phyloP scores from a whole-genome alignment of 192 early-diverging fungal genomes.

The Mortierella hygrophila region DNA sequence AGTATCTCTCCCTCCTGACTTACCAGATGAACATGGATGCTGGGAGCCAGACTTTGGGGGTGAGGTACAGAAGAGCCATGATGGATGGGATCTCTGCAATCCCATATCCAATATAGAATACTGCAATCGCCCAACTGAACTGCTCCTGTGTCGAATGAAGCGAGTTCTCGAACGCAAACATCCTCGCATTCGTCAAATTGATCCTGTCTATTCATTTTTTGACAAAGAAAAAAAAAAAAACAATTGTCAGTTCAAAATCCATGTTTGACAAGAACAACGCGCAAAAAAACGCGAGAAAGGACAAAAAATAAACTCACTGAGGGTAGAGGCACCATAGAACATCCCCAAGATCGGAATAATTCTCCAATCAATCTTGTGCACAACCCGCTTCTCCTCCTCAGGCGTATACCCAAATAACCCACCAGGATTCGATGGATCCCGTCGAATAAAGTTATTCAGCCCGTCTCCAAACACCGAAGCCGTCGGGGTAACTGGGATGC shows the following conservation, averaged over 20 bases:
- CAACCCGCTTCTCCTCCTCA: constrained; percentile 50
- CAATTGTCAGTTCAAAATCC: not conserved
- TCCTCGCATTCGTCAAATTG: constrained; percentile 41
- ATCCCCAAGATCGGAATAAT: constrained; percentile 52
- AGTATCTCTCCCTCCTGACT: not conserved
- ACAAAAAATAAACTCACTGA: constrained; percentile 15
- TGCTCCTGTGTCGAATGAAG: constrained; percentile 29
- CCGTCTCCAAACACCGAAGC: constrained; percentile 40
- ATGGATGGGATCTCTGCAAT: constrained; percentile 40
- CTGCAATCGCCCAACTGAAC: constrained; percentile 33
- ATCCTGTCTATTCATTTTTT: constrained; percentile 14
- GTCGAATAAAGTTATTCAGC: constrained; percentile 22
- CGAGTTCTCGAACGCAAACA: constrained; percentile 36
- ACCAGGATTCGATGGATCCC: constrained; percentile 17
- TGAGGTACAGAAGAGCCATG: constrained; percentile 25
- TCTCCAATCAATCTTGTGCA: constrained; percentile 58
- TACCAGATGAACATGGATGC: constrained; percentile 48
- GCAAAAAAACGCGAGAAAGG: not conserved
- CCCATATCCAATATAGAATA: constrained; percentile 41
- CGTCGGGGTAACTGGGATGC: constrained; percentile 36
- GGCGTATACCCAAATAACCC: constrained; percentile 37
- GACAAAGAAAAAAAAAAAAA: not conserved
- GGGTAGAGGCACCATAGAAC: constrained; percentile 41
- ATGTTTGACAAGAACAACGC: not conserved
- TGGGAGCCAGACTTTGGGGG: constrained; percentile 44